These are phyloP conservation scores for Cryptosporidium sp. DNA, from an alignment of 169 alveolate genomes.

Conservation along the genomic window DNA sequence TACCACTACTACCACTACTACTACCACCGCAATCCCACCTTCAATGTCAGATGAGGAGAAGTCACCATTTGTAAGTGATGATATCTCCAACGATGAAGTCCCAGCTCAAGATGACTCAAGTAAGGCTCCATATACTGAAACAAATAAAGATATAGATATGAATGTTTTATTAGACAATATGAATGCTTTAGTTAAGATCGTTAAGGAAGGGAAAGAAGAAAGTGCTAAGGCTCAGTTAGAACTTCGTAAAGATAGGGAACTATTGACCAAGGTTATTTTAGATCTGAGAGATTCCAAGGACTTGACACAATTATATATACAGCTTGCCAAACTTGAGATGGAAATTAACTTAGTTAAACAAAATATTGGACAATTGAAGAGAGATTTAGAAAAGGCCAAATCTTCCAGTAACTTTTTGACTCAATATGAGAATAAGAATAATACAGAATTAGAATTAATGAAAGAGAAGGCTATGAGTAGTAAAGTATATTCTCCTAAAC, in stretches of 20 bases:
- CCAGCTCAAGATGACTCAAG: neutral
- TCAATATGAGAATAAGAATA: slow-evolving; percentile 33
- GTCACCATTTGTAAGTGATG: slow-evolving; percentile 57
- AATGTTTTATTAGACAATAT: slow-evolving; percentile 2
- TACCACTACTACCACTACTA: slow-evolving; percentile 4
- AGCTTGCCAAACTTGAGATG: slow-evolving; percentile 44
- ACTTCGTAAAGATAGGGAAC: slow-evolving; percentile 14
- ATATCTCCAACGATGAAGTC: slow-evolving; percentile 1
- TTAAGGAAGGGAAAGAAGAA: slow-evolving; percentile 39
- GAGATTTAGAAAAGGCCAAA: slow-evolving; percentile 34
- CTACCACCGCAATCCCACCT: neutral
- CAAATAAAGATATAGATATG: slow-evolving; percentile 1
- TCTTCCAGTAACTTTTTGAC: slow-evolving; percentile 9
- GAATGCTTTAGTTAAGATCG: slow-evolving; percentile 13
- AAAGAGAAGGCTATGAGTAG: neutral
- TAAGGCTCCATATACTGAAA: neutral
- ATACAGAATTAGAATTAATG: slow-evolving; percentile 1
- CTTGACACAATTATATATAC: slow-evolving; percentile 63
- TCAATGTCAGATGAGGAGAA: slow-evolving; percentile 4
- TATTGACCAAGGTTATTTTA: neutral
- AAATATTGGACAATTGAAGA: slow-evolving; percentile 24
- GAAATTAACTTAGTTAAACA: slow-evolving; percentile 34
- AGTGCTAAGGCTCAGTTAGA: slow-evolving; percentile 16
- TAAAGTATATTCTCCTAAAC: neutral
- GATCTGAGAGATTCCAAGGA: slow-evolving; percentile 30